Conservation (phyloP, 768 basidiomycete species). For the Daedaleopsis nitida region DNA sequence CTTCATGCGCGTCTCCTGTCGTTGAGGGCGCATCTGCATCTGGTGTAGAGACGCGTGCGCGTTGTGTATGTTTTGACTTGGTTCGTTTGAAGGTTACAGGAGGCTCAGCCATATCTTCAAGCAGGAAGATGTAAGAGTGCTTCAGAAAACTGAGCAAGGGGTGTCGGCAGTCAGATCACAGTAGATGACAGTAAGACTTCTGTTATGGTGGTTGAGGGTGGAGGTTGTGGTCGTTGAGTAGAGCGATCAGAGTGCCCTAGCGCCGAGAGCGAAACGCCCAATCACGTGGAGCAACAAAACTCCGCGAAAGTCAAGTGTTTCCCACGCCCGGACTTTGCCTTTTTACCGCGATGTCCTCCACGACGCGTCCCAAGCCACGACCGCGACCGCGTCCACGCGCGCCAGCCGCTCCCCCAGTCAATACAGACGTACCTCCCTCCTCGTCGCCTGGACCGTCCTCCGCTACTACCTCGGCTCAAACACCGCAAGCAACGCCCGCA, state of each 20-base stretch:
- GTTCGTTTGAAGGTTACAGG: constrained; percentile 47
- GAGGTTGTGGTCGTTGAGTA: too few relatives aligned
- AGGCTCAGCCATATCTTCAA: constrained; percentile 28
- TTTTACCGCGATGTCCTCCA: constrained; percentile 32
- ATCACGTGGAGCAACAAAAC: constrained; percentile 16
- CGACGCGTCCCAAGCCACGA: constrained; percentile 37
- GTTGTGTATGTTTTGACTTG: constrained; percentile 40
- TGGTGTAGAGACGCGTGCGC: constrained; percentile 36
- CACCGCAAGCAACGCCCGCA: constrained; percentile 3
- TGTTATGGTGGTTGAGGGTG: too few relatives aligned
- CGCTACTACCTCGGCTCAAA: constrained; percentile 11
- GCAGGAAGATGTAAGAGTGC: neutral
- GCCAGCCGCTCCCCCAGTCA: constrained; percentile 7
- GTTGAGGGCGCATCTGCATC: constrained; percentile 28
- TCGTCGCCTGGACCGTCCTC: constrained; percentile 18
- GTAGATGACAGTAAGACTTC: too few relatives aligned
- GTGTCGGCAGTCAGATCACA: neutral
- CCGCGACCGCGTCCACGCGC: constrained; percentile 47
- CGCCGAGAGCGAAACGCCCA: neutral
- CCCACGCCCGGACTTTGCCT: constrained; percentile 28
- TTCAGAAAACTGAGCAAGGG: neutral
- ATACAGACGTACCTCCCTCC: constrained; percentile 13
- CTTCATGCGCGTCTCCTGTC: constrained; percentile 33
- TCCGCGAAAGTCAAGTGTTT: constrained; percentile 22
- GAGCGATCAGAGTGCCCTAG: too few relatives aligned